Conservation (phyloP, 2,329 filamentous ascomycete species). For the Rhytidhysteron rufulum region DNA sequence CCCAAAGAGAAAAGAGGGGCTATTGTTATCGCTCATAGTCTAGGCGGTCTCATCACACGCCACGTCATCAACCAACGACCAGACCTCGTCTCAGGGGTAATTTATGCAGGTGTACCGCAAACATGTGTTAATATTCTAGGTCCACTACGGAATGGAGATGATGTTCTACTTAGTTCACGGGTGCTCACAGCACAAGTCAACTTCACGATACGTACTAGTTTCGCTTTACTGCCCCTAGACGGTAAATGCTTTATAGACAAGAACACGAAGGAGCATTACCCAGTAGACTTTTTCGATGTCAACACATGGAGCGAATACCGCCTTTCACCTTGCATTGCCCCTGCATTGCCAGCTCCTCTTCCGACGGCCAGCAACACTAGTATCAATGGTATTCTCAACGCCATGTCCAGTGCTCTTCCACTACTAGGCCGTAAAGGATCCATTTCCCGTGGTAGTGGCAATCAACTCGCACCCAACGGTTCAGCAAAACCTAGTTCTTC, state of each 20-base stretch:
- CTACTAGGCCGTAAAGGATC: conserved; percentile 31
- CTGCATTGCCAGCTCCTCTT: conserved; percentile 57
- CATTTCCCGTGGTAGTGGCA: conserved; percentile 29
- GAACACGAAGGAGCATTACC: conserved; percentile 73
- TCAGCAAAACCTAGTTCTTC: conserved; percentile 9
- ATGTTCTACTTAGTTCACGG: conserved; percentile 82
- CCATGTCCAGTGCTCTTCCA: conserved; percentile 46
- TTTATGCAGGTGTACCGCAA: conserved; percentile 82
- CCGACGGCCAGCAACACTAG: conserved; percentile 34
- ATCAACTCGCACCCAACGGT: conserved; percentile 2
- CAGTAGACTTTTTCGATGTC: conserved; percentile 77
- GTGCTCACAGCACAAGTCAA: conserved; percentile 90
- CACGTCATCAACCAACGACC: conserved; percentile 83
- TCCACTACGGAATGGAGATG: conserved; percentile 85
- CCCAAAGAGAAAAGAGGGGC: conserved; percentile 61
- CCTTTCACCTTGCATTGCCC: conserved; percentile 72
- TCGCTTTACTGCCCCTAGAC: conserved; percentile 78
- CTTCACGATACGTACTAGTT: conserved; percentile 85
- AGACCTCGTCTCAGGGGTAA: conserved; percentile 77
- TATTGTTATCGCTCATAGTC: conserved; percentile 77
- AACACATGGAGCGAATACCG: conserved; percentile 76
- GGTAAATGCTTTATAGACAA: conserved; percentile 86
- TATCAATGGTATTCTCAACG: conserved; percentile 43
- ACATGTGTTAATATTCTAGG: conserved; percentile 89
- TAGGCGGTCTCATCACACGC: conserved; percentile 82